Percentiles rank a stretch among this genome's conserved stretches.
phyloP scores from a whole-genome alignment of 108 stramenopile species.

The Nitzschia sp. region DNA sequence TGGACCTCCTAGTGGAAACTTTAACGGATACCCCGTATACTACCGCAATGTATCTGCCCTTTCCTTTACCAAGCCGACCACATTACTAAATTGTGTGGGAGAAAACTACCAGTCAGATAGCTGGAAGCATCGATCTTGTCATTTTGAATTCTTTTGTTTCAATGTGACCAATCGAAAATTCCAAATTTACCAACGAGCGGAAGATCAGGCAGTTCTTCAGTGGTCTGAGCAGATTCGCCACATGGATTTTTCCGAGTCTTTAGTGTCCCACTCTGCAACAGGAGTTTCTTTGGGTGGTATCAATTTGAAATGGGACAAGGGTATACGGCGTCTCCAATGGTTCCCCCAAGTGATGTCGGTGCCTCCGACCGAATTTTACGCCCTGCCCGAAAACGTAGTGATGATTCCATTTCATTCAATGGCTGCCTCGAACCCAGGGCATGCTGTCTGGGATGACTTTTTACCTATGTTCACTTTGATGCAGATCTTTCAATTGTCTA shows the following conservation, averaged over 20 bases:
- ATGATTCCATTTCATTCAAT: slow-evolving; percentile 56
- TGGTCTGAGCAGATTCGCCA: slow-evolving; percentile 6
- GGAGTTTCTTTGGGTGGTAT: slow-evolving; percentile 53
- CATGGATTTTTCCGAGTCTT: neutral
- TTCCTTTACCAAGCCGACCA: slow-evolving; percentile 24
- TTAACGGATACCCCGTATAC: slow-evolving; percentile 32
- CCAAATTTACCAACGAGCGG: slow-evolving; percentile 23
- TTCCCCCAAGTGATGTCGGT: slow-evolving; percentile 36
- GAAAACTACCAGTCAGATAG: slow-evolving; percentile 29
- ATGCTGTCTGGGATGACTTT: slow-evolving; percentile 57
- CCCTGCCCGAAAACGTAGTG: slow-evolving; percentile 33
- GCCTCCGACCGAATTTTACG: slow-evolving; percentile 26
- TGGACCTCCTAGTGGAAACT: slow-evolving; percentile 16
- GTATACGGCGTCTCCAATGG: slow-evolving; percentile 32
- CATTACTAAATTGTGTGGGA: slow-evolving; percentile 35
- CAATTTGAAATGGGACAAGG: slow-evolving; percentile 43
- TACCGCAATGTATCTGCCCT: slow-evolving; percentile 18
- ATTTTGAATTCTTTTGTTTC: slow-evolving; percentile 45
- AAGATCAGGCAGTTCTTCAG: slow-evolving; percentile 1
- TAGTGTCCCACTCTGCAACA: neutral
- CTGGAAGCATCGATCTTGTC: slow-evolving; percentile 44
- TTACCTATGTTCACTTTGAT: slow-evolving; percentile 47
- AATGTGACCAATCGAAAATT: slow-evolving; percentile 27
- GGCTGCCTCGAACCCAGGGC: slow-evolving; percentile 36
- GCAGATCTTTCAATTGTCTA: slow-evolving; percentile 37